These are phyloP conservation scores for Funneliformis caledonium DNA, from an alignment of 371 early-diverging fungal genomes.

Conservation along the genomic window DNA sequence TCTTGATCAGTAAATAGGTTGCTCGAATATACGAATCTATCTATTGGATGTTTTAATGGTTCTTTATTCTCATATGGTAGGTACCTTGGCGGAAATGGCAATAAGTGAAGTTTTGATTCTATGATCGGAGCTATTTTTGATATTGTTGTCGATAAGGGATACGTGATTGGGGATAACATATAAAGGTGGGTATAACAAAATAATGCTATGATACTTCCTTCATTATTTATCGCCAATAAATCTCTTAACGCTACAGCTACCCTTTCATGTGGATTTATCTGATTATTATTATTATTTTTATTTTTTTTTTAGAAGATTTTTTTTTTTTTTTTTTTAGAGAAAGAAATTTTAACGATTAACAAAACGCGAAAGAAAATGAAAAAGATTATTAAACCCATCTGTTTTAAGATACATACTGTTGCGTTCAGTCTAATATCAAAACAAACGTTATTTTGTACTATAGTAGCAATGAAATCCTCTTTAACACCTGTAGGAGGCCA, in stretches of 20 bases:
- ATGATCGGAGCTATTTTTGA: background rate
- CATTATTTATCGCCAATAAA: constrained; percentile 6
- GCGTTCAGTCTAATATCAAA: constrained; percentile 14
- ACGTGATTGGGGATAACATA: background rate
- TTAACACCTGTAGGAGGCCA: constrained; percentile 17
- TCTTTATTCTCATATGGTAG: constrained; percentile 34
- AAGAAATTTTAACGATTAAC: background rate
- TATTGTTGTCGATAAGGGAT: background rate
- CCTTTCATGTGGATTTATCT: constrained; percentile 3
- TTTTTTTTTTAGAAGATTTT: too few species aligned
- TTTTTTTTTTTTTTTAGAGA: too few species aligned
- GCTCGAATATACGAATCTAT: background rate
- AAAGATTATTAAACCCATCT: background rate
- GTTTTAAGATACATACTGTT: background rate
- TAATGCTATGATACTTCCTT: constrained; percentile 5
- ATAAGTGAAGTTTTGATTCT: constrained; percentile 7
- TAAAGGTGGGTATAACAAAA: constrained; percentile 20
- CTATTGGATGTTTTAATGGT: constrained; percentile 31
- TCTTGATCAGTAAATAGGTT: background rate
- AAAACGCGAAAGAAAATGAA: background rate
- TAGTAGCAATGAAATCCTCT: constrained; percentile 2
- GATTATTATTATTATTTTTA: too few species aligned
- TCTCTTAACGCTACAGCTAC: constrained; percentile 14
- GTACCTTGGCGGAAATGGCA: constrained; percentile 39
- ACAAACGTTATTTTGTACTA: constrained; percentile 29